These are phyloP conservation scores for Keqinozyma sinolaborantium DNA, from an alignment of 1,139 yeast species.

Conservation along the genomic window DNA sequence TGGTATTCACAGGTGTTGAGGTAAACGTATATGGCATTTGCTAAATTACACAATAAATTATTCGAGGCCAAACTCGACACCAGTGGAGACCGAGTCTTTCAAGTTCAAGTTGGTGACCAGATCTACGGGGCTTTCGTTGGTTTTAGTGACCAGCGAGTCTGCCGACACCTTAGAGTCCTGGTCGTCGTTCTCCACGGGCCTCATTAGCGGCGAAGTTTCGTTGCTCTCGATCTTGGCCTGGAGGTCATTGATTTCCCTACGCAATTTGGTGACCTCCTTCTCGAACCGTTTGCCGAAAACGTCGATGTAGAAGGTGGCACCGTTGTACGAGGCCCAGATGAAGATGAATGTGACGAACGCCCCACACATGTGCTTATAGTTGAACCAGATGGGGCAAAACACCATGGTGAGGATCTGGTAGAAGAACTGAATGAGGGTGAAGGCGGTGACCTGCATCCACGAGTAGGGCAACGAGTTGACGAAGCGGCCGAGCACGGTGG, in stretches of 20 bases:
- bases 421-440: conserved; percentile 80
- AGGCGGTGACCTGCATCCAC: conserved; percentile 78
- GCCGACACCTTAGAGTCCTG: too few species aligned
- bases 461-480: conserved; percentile 83
- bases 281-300: conserved; percentile 85
- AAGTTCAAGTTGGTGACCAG: too few species aligned
- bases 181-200: conserved; percentile 9
- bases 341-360: conserved; percentile 69
- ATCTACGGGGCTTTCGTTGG: too few species aligned
- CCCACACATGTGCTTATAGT: conserved; percentile 63
- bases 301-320: conserved; percentile 92
- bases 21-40: too few species aligned
- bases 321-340: conserved; percentile 79
- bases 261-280: conserved; percentile 72
- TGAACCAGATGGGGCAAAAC: conserved; percentile 84
- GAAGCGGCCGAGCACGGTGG: conserved; percentile 65
- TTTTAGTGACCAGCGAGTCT: too few species aligned
- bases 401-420: conserved; percentile 90
- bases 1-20: too few species aligned
- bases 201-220: conserved; percentile 15
- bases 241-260: conserved; percentile 59
- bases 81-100: too few species aligned
- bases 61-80: too few species aligned
- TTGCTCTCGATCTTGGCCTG: conserved; percentile 51
- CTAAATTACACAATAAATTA: too few species aligned